Percentiles rank a stretch among this genome's conserved stretches.
These are phyloP conservation scores for Metschnikowia henanensis DNA, from an alignment of 805 yeast species.

Conservation along the genomic window DNA sequence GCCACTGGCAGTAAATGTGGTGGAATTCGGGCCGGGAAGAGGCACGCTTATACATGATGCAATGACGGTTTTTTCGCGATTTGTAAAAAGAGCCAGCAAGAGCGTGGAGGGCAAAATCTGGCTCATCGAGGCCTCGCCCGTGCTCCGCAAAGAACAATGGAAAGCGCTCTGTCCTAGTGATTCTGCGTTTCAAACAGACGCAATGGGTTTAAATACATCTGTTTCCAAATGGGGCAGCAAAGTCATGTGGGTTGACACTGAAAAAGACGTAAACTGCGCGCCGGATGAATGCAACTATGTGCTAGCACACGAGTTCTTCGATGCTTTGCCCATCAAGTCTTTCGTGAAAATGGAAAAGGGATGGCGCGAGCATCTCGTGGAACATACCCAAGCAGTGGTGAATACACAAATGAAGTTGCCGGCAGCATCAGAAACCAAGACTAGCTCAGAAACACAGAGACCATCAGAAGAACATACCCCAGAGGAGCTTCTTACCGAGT, in stretches of 20 bases:
- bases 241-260: conserved; percentile 62
- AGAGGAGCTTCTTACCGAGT: conserved; percentile 30
- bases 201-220: conserved; percentile 33
- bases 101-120: conserved; percentile 42
- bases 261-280: conserved; percentile 39
- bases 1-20: conserved; percentile 50
- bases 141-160: conserved; percentile 58
- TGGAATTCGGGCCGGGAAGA: conserved; percentile 85
- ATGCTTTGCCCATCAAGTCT: conserved; percentile 77
- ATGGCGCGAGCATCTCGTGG: conserved; percentile 80
- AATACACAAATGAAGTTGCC: conserved; percentile 33
- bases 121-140: conserved; percentile 71
- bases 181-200: conserved; percentile 15
- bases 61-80: conserved; percentile 46
- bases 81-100: conserved; percentile 26
- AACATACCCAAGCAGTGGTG: conserved; percentile 43
- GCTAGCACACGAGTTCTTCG: conserved; percentile 85
- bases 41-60: conserved; percentile 78
- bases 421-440: conserved; percentile 7
- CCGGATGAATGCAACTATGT: conserved; percentile 53
- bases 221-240: conserved; percentile 51
- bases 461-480: too few relatives aligned
- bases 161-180: conserved; percentile 43
- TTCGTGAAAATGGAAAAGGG: conserved; percentile 63
- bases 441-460: conserved; percentile 9